phyloP scores from a whole-genome alignment of 192 early-diverging fungal species.

The Gaertneriomyces sp. region DNA sequence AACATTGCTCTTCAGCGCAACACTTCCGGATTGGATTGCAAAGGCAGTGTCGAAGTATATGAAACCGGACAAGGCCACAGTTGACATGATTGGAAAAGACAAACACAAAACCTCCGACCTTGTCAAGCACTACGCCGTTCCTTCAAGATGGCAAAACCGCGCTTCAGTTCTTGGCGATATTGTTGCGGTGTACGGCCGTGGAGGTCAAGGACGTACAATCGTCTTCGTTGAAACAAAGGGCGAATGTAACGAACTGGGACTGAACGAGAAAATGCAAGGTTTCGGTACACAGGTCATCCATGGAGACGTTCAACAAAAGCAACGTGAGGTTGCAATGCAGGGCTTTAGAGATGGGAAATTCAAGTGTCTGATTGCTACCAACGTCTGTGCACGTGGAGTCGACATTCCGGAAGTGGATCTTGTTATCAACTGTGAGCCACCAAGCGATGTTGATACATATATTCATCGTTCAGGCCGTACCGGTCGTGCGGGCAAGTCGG shows the following conservation, averaged over 20 bases:
- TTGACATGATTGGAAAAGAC: constrained; percentile 80
- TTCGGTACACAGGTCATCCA: constrained; percentile 77
- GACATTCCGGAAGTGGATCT: constrained; percentile 96
- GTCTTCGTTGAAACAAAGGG: constrained; percentile 95
- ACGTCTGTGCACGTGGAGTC: constrained; percentile 91
- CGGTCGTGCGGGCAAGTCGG: constrained; percentile 79
- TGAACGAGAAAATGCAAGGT: constrained; percentile 71
- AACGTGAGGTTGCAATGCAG: constrained; percentile 75
- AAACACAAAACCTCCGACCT: constrained; percentile 87
- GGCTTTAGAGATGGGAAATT: constrained; percentile 84
- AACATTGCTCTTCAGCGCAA: constrained; percentile 83
- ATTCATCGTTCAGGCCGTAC: constrained; percentile 95
- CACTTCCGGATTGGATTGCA: constrained; percentile 76
- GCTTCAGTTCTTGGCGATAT: constrained; percentile 92
- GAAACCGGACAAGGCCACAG: constrained; percentile 53
- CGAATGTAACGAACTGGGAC: constrained; percentile 76
- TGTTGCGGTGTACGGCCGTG: constrained; percentile 79
- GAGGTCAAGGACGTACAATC: constrained; percentile 72
- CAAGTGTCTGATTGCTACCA: constrained; percentile 84
- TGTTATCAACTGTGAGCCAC: constrained; percentile 95
- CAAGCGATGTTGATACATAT: constrained; percentile 88
- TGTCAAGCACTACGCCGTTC: constrained; percentile 80
- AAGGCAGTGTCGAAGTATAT: constrained; percentile 55
- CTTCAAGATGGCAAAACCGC: constrained; percentile 83
- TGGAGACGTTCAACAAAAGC: constrained; percentile 78